A percentile compares a stretch with the other conserved stretches of the same genome.
Conservation (phyloP, 2,329 filamentous ascomycete genomes). For the Monosporascus sp. region DNA sequence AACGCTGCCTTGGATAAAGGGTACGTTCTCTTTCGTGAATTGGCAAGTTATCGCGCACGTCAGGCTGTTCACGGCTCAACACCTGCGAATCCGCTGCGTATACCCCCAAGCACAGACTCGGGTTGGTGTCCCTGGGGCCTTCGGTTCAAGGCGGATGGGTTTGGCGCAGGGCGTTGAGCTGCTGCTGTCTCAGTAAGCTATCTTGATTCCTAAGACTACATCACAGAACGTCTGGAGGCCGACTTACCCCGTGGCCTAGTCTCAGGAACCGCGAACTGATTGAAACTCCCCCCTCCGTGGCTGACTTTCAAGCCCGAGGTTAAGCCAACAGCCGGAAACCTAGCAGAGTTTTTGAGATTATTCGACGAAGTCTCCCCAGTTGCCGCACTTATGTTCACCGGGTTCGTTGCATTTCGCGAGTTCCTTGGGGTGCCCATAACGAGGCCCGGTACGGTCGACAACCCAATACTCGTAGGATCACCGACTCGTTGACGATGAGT, state of each 20-base stretch:
- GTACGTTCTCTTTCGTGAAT: neutral
- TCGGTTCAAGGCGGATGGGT: slow-evolving; percentile 12
- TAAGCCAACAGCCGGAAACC: slow-evolving; percentile 19
- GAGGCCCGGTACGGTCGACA: slow-evolving; percentile 27
- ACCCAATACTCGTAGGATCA: slow-evolving; percentile 16
- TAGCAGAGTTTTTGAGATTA: slow-evolving; percentile 10
- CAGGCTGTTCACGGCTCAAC: neutral
- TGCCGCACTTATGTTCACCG: slow-evolving; percentile 12
- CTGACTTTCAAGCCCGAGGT: slow-evolving; percentile 26
- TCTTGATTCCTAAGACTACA: neutral
- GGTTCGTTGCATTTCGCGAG: slow-evolving; percentile 7
- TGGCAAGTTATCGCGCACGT: neutral
- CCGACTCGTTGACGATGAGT: slow-evolving; percentile 27
- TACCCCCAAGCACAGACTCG: slow-evolving; percentile 9
- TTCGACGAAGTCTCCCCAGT: slow-evolving; percentile 10
- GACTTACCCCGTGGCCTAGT: slow-evolving; percentile 20
- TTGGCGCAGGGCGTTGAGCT: slow-evolving; percentile 14
- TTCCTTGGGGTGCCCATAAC: slow-evolving; percentile 24
- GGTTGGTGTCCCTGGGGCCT: slow-evolving; percentile 10
- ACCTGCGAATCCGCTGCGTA: slow-evolving; percentile 10
- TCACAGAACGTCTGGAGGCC: neutral
- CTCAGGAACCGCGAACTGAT: slow-evolving; percentile 9
- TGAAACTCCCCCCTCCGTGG: slow-evolving; percentile 12
- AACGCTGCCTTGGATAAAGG: neutral
- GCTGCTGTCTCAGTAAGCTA: slow-evolving; percentile 11